Percentiles rank a stretch among this genome's conserved stretches.
Conservation (phyloP, 2,329 filamentous ascomycete genomes). For the Cadophora sp. region DNA sequence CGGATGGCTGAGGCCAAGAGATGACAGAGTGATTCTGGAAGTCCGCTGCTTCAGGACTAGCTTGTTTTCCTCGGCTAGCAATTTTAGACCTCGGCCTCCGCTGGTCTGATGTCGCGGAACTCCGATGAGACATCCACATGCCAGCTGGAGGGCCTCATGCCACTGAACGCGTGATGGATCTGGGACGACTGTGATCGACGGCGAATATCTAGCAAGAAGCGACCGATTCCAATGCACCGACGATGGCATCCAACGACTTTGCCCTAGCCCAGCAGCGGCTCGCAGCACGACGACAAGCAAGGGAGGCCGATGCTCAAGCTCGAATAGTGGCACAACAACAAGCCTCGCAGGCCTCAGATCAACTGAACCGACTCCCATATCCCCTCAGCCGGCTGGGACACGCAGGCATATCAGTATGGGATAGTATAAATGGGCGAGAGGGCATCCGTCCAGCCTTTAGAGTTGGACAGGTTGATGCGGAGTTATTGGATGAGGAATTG, state of each 20-base stretch:
- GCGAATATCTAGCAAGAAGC: conserved; percentile 42
- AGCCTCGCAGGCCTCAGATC: conserved; percentile 59
- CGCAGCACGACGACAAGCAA: conserved; percentile 77
- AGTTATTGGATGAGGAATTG: conserved; percentile 92
- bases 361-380: conserved; percentile 64
- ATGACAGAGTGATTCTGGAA: not conserved
- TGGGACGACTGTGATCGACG: conserved; percentile 53
- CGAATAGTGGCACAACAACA: conserved; percentile 59
- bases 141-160: conserved; percentile 1
- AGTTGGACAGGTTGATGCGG: conserved; percentile 95
- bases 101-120: not conserved
- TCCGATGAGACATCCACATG: conserved; percentile 4
- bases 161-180: conserved; percentile 1
- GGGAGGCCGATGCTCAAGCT: conserved; percentile 70
- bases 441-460: conserved; percentile 87
- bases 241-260: conserved; percentile 59
- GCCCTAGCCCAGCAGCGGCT: conserved; percentile 89
- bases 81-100: not conserved
- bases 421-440: conserved; percentile 73
- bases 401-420: conserved; percentile 65
- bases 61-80: not conserved
- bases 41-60: conserved; percentile 1
- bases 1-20: not conserved
- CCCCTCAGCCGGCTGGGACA: conserved; percentile 66
- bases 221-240: conserved; percentile 37